phyloP scores from a whole-genome alignment of 2,329 filamentous ascomycete genomes.

The Aspergillus pseudotamarii region DNA sequence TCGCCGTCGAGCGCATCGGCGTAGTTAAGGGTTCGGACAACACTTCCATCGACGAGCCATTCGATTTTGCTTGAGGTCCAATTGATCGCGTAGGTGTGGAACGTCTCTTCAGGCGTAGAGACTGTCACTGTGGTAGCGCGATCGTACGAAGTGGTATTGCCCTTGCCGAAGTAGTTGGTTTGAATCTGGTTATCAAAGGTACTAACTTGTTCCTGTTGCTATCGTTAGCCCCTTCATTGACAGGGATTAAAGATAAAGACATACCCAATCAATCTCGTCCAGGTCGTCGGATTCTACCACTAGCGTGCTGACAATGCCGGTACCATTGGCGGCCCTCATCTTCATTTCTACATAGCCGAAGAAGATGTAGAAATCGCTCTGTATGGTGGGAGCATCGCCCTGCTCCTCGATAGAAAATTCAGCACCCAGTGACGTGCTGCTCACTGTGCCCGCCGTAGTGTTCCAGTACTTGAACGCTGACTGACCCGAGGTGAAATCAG shows the following conservation, averaged over 20 bases:
- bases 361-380: slow-evolving; percentile 96
- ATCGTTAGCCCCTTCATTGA: slow-evolving; percentile 54
- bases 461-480: slow-evolving; percentile 64
- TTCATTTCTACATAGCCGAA: slow-evolving; percentile 86
- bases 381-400: slow-evolving; percentile 83
- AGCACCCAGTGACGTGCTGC: slow-evolving; percentile 70
- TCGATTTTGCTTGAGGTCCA: slow-evolving; percentile 67
- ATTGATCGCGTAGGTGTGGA: slow-evolving; percentile 57
- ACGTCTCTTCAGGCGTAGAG: slow-evolving; percentile 56
- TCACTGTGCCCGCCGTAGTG: slow-evolving; percentile 65
- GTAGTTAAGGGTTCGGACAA: slow-evolving; percentile 64
- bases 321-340: slow-evolving; percentile 82
- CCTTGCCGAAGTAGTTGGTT: slow-evolving; percentile 97
- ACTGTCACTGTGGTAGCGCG: slow-evolving; percentile 76
- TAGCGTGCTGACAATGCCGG: slow-evolving; percentile 89
- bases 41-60: slow-evolving; percentile 66
- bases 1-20: slow-evolving; percentile 60
- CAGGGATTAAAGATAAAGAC: slow-evolving; percentile 52
- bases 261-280: slow-evolving; percentile 97
- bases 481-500: slow-evolving; percentile 52
- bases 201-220: slow-evolving; percentile 40
- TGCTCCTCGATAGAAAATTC: slow-evolving; percentile 75
- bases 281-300: slow-evolving; percentile 88
- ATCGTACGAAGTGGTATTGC: slow-evolving; percentile 75
- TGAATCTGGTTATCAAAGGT: slow-evolving; percentile 53